Base-by-base conservation (phyloP, 441 rosid species). In the Adansonia gregorii region DNA sequence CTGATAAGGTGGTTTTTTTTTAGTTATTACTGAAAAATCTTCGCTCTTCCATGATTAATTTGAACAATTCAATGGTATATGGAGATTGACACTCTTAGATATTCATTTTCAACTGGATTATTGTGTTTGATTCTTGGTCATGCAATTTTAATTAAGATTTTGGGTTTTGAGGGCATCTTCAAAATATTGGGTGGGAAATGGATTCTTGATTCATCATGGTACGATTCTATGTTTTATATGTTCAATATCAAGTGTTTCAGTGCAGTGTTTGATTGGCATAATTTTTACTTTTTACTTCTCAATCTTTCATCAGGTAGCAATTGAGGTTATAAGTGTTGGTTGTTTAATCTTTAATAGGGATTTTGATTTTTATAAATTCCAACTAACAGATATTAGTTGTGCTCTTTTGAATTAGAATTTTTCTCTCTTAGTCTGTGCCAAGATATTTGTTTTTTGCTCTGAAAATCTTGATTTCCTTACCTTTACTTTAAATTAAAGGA, bases 201-300 rank as follows among this genome's bases (percentile, higher is more conserved):
- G 63, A 17, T 35, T 35, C 49, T 54, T 72, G 75, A 72, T 15
- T 72, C 60, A 56, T 35, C 48, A 56, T 73, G 31, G 9, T 39
- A 11, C n/a, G 58, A n/a, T 46, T 59, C 20, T 1, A 14, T 15
- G 15, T 11, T 76, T 2, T 24, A 15, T 46, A 14, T 19, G 63
- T 58, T 58, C 27, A 58, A 31, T 31, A 15, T 54, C n/a, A 22
- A 19, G 72, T 45, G 39, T 15, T 67, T 56, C 12, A 46, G 41
- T 68, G 73, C 69, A 46, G 35, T 55, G 11, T 78, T 49, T 8
- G 55, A 60, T 71, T 3, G 10, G 10, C 55, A 8, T 61, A 20
- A 55, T 71, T 71, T 61, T 39, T 78, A n/a, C 45, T 71, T 66
- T 8, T 10, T 70, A n/a, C 31, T 3, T 31, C 39, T 31, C 39